phyloP scores from a whole-genome alignment of 345 rosid genomes.

The Arabis alpina region DNA sequence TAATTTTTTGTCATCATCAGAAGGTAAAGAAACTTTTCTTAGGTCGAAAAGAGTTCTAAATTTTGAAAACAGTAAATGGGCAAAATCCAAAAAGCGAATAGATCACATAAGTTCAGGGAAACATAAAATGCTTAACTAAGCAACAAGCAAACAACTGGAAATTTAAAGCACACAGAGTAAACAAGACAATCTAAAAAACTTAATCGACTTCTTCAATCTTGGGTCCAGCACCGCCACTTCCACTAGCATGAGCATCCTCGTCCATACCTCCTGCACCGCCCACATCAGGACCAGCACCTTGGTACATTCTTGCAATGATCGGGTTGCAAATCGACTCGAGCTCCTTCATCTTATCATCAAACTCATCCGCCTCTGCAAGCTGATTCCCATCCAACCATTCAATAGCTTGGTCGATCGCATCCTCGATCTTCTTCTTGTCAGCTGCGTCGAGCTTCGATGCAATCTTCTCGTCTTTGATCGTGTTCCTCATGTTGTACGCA shows the following conservation, averaged over 20 bases:
- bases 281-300: constrained; percentile 48
- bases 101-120: background rate
- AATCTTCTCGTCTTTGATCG: constrained; percentile 61
- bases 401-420: constrained; percentile 56
- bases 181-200: background rate
- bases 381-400: constrained; percentile 63
- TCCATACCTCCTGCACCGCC: constrained; percentile 50
- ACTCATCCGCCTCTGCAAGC: constrained; percentile 62
- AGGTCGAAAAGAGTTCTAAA: too few species aligned
- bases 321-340: constrained; percentile 65
- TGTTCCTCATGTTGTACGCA: constrained; percentile 64
- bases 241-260: constrained; percentile 42
- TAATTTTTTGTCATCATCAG: too few species aligned
- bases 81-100: too few species aligned
- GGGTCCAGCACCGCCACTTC: constrained; percentile 63
- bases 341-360: constrained; percentile 71
- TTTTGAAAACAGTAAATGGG: background rate
- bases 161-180: background rate
- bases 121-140: background rate
- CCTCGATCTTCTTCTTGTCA: constrained; percentile 72
- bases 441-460: constrained; percentile 51
- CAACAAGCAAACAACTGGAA: background rate
- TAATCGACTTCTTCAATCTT: constrained; percentile 75
- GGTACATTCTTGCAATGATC: constrained; percentile 60
- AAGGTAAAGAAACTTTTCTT: too few species aligned